Conservation (phyloP, 257 asterid genomes). For the Solanum appendiculatum region DNA sequence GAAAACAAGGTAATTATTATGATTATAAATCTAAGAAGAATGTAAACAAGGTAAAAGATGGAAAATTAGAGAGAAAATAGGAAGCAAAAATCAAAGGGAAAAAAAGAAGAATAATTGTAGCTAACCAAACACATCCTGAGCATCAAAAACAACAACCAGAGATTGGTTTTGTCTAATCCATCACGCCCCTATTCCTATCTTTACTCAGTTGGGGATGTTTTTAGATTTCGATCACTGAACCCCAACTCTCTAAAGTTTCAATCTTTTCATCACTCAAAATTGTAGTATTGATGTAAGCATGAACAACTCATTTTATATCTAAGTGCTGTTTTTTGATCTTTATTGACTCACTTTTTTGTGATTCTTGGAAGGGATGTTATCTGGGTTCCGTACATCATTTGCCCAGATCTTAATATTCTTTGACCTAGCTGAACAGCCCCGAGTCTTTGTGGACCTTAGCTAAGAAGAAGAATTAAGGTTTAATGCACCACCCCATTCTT, state of each 20-base stretch:
- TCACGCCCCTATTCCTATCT: background rate
- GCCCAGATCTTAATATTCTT: slow-evolving; percentile 37
- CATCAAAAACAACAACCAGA: slow-evolving; percentile 7
- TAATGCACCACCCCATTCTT: slow-evolving; percentile 14
- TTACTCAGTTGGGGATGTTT: slow-evolving; percentile 24
- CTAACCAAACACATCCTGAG: slow-evolving; percentile 8
- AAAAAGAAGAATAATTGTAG: background rate
- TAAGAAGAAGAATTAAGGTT: slow-evolving; percentile 23
- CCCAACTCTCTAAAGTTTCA: slow-evolving; percentile 28
- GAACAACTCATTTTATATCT: slow-evolving; percentile 18
- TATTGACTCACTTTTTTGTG: slow-evolving; percentile 13
- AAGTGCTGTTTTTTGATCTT: slow-evolving; percentile 12
- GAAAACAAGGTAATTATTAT: background rate
- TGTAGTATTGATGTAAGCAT: slow-evolving; percentile 22
- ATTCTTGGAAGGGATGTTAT: slow-evolving; percentile 26
- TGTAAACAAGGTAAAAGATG: background rate
- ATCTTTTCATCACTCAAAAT: slow-evolving; percentile 10
- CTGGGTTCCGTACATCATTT: slow-evolving; percentile 57
- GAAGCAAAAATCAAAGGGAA: background rate
- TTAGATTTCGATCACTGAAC: slow-evolving; percentile 37
- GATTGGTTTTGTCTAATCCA: slow-evolving; percentile 18
- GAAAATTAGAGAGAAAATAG: background rate
- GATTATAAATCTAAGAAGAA: background rate
- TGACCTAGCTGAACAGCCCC: slow-evolving; percentile 28
- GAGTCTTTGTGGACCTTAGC: slow-evolving; percentile 4